phyloP scores from a whole-genome alignment of 2,329 filamentous ascomycete genomes.

The Diaporthe longicolla region DNA sequence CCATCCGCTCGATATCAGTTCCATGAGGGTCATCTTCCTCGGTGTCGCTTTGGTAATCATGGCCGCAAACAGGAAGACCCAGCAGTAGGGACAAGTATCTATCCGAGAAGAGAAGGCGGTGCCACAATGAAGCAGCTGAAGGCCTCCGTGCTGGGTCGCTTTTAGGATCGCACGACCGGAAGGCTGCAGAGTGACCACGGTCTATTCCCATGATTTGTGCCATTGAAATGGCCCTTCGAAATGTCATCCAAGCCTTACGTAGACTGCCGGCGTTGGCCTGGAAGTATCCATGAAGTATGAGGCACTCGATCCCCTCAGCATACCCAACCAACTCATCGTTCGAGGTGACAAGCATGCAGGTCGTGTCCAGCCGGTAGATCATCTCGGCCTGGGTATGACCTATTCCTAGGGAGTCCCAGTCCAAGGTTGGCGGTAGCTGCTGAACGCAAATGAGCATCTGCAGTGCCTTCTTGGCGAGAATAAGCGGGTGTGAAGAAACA shows the following conservation, averaged over 20 bases:
- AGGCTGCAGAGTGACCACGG: conserved; percentile 50
- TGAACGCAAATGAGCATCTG: conserved; percentile 62
- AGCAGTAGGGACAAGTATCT: conserved; percentile 66
- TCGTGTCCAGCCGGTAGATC: conserved; percentile 53
- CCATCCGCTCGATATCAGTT: conserved; percentile 58
- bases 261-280: conserved; percentile 68
- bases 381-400: conserved; percentile 46
- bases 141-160: conserved; percentile 50
- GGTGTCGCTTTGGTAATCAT: conserved; percentile 56
- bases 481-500: conserved; percentile 59
- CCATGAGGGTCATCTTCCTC: conserved; percentile 47
- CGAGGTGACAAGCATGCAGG: conserved; percentile 58
- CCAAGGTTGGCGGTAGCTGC: conserved; percentile 55
- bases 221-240: conserved; percentile 63
- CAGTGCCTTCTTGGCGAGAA: conserved; percentile 63
- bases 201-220: conserved; percentile 66
- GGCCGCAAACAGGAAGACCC: conserved; percentile 61
- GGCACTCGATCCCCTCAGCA: conserved; percentile 66
- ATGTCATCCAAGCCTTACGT: conserved; percentile 67
- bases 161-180: conserved; percentile 57
- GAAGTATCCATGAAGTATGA: conserved; percentile 63
- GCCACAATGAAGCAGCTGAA: conserved; percentile 59
- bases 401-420: conserved; percentile 49
- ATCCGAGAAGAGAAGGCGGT: conserved; percentile 63
- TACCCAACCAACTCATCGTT: conserved; percentile 67